phyloP scores from a whole-genome alignment of 2,329 filamentous ascomycete genomes.

The Conoideocrella luteorostrata region DNA sequence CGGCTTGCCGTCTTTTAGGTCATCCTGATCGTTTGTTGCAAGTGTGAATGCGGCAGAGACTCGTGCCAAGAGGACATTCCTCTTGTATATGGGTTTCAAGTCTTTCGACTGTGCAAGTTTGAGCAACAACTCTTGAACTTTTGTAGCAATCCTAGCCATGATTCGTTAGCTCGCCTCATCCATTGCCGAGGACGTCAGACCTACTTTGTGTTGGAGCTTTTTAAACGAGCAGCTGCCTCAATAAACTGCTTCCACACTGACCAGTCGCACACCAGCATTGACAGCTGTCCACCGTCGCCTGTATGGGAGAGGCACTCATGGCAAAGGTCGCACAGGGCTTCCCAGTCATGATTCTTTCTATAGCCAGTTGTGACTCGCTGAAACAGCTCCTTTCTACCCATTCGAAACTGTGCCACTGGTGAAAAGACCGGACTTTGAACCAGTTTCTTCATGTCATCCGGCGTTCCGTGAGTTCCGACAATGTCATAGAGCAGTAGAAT shows the following conservation, averaged over 20 bases:
- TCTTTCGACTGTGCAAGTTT: constrained; percentile 21
- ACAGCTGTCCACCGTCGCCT: constrained; percentile 30
- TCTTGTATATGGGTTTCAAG: constrained; percentile 31
- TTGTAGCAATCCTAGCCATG: constrained; percentile 17
- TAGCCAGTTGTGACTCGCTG: constrained; percentile 33
- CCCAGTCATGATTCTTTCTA: constrained; percentile 34
- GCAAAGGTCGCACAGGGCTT: constrained; percentile 36
- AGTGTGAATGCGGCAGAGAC: constrained; percentile 32
- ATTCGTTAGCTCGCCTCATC: constrained; percentile 8
- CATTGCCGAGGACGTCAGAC: constrained; percentile 1
- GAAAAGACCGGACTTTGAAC: constrained; percentile 32
- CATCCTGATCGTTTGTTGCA: constrained; percentile 20
- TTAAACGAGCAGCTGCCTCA: constrained; percentile 28
- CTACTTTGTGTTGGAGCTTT: constrained; percentile 27
- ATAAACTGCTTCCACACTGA: constrained; percentile 34
- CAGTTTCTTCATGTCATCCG: constrained; percentile 34
- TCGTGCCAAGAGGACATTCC: constrained; percentile 32
- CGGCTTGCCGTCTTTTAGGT: constrained; percentile 20
- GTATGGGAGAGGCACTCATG: constrained; percentile 33
- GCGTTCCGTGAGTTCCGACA: constrained; percentile 35
- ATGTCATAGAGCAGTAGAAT: constrained; percentile 43
- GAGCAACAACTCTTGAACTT: constrained; percentile 24
- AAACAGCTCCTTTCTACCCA: constrained; percentile 41
- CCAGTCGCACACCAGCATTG: constrained; percentile 40
- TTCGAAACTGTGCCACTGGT: constrained; percentile 36